phyloP scores from a whole-genome alignment of 129 eudicot species.

The Daucus carota region DH1_v3.0 NC_030382.2:42328001-42328500 shows the following conservation, averaged over 20 bases:
- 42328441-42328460: too few relatives aligned
- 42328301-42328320: background rate
- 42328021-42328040: constrained; percentile 4
- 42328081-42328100: background rate
- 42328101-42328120: background rate
- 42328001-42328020: constrained; percentile 2
- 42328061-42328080: background rate
- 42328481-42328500: too few relatives aligned
- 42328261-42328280: background rate
- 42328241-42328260: constrained; percentile 2
- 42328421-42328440: background rate
- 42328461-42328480: too few relatives aligned
- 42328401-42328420: background rate
- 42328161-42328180: constrained; percentile 3
- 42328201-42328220: background rate
- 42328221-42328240: background rate
- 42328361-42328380: background rate
- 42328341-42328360: background rate
- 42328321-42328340: background rate
- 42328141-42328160: constrained; percentile 8
- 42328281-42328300: background rate
- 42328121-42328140: background rate
- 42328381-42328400: background rate
- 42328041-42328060: background rate
- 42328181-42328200: background rate